These are phyloP conservation scores for Phylloboletellus chloephorus DNA, from an alignment of 1,284 basidiomycete species.

Conservation along the genomic window DNA sequence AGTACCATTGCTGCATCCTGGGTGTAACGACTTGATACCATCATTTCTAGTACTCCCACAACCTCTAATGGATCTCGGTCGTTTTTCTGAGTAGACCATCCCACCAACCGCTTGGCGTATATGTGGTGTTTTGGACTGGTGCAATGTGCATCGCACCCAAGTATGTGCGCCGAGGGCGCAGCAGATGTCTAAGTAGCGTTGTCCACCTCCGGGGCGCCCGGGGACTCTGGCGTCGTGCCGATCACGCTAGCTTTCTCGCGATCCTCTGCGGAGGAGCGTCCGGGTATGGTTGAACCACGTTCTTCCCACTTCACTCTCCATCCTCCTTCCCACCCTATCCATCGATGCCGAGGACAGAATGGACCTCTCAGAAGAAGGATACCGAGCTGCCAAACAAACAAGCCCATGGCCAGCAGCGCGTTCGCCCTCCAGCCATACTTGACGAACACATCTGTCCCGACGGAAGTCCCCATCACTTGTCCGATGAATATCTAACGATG, in stretches of 20 bases:
- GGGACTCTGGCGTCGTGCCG: neutral
- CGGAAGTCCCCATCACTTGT: conserved; percentile 48
- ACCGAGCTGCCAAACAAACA: conserved; percentile 35
- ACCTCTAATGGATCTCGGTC: too few relatives aligned
- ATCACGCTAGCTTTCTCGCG: conserved; percentile 6
- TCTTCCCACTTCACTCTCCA: neutral
- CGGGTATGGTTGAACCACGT: neutral
- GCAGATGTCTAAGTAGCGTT: conserved; percentile 1
- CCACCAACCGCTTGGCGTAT: too few relatives aligned
- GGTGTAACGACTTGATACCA: too few relatives aligned
- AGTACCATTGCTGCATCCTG: too few relatives aligned
- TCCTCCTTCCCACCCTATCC: conserved; percentile 20
- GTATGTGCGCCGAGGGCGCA: too few relatives aligned
- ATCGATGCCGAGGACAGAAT: conserved; percentile 9
- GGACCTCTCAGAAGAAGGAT: conserved; percentile 30
- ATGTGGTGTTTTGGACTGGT: too few relatives aligned
- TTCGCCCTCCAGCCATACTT: conserved; percentile 46
- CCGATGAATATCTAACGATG: conserved; percentile 36
- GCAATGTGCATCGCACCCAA: too few relatives aligned
- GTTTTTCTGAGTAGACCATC: too few relatives aligned
- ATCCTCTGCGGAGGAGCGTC: neutral
- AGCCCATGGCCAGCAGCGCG: conserved; percentile 40
- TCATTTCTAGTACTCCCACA: too few relatives aligned
- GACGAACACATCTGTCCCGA: conserved; percentile 46
- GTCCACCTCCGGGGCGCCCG: neutral